A percentile compares a stretch with the other conserved stretches of the same genome.
phyloP scores from a whole-genome alignment of 2,329 filamentous ascomycete genomes.

The Colletotrichum aenigma region DNA sequence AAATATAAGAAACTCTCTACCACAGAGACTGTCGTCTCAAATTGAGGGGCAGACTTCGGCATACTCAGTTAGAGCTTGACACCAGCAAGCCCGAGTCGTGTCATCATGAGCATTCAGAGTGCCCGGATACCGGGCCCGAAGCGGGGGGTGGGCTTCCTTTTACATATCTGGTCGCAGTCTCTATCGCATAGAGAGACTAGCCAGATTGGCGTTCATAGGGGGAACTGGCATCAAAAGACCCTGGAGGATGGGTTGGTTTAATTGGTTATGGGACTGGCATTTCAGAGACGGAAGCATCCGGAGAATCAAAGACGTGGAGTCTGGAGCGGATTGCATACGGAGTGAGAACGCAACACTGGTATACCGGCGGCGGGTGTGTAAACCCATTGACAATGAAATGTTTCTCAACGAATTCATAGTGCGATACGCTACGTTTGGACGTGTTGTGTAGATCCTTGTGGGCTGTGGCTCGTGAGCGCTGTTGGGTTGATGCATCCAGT shows the following conservation, averaged over 20 bases:
- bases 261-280: background rate
- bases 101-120: background rate
- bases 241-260: background rate
- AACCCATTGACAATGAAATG: background rate
- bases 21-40: background rate
- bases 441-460: background rate
- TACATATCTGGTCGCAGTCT: background rate
- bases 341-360: background rate
- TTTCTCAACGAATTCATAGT: background rate
- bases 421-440: background rate
- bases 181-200: background rate
- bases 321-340: background rate
- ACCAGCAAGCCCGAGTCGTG: background rate
- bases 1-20: conserved; percentile 41
- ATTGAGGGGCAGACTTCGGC: background rate
- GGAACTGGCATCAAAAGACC: conserved; percentile 1
- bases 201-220: conserved; percentile 7
- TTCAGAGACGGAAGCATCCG: background rate
- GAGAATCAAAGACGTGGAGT: conserved; percentile 5
- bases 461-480: background rate
- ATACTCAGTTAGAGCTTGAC: background rate
- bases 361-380: background rate
- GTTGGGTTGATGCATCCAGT: background rate
- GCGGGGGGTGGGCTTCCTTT: background rate
- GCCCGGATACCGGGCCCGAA: background rate